A percentile compares a stretch with the other conserved stretches of the same genome.
Evolutionary conservation across 257 asterid genomes (phyloP).

Genomic region (Solanum gandarillasii): DNA sequence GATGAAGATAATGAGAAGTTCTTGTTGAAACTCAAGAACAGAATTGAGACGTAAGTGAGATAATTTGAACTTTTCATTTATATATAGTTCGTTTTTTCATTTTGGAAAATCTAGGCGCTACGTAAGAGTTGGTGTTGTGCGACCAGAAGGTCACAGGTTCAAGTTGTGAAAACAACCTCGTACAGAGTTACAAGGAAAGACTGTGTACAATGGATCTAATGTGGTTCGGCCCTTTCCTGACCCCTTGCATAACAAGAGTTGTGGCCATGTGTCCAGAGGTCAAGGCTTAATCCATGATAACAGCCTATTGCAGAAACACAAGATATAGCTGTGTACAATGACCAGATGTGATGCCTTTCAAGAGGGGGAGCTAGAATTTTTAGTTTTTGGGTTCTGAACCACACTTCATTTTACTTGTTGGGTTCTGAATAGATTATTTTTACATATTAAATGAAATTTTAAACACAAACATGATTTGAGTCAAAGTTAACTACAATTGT

Average conservation of each 20-base stretch:
- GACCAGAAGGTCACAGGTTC: too few species aligned
- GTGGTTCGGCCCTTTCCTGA: background rate
- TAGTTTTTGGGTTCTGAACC: background rate
- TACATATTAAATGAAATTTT: background rate
- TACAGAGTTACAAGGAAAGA: too few species aligned
- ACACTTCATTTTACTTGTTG: background rate
- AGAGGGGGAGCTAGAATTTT: too few species aligned
- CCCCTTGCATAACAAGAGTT: background rate
- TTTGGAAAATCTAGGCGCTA: too few species aligned
- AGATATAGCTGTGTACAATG: too few species aligned
- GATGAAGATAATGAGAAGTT: slow-evolving; percentile 71
- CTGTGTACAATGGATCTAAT: too few species aligned
- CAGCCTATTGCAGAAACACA: too few species aligned
- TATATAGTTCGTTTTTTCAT: background rate
- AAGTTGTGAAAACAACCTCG: too few species aligned
- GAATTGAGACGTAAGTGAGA: slow-evolving; percentile 38
- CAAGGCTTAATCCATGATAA: too few species aligned
- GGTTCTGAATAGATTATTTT: background rate
- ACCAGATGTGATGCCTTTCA: too few species aligned
- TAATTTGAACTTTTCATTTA: background rate
- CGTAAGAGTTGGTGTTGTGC: too few species aligned
- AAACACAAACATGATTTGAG: too few species aligned
- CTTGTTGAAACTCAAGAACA: slow-evolving; percentile 37
- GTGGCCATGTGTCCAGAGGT: background rate
- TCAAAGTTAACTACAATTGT: background rate